Conservation (phyloP, 352 stramenopile genomes). For the Pythium oligandrum region DNA sequence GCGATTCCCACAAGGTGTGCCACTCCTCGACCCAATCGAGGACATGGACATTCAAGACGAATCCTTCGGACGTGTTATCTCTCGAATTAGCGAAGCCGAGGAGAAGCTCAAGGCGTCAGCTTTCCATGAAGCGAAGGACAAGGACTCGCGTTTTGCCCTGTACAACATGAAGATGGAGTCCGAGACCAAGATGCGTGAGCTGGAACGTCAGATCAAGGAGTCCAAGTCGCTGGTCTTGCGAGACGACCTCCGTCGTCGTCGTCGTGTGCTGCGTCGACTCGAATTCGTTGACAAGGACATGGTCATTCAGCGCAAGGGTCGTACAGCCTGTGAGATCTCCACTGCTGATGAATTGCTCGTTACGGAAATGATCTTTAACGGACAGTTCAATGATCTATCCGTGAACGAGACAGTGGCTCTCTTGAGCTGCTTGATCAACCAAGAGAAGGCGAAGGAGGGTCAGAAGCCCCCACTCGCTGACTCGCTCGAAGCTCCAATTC, state of each 20-base stretch:
- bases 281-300: constrained; percentile 94
- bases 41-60: constrained; percentile 94
- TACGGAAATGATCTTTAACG: constrained; percentile 98
- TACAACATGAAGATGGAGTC: constrained; percentile 92
- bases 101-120: constrained; percentile 55
- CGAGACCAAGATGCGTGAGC: constrained; percentile 88
- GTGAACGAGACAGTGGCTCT: constrained; percentile 96
- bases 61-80: constrained; percentile 87
- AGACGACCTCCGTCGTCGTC: constrained; percentile 94
- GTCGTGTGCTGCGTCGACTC: constrained; percentile 94
- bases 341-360: constrained; percentile 97
- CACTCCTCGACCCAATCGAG: constrained; percentile 91
- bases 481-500: constrained; percentile 82
- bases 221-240: constrained; percentile 96
- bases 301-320: constrained; percentile 99
- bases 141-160: constrained; percentile 71
- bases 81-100: constrained; percentile 72
- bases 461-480: constrained; percentile 78
- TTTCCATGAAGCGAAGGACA: constrained; percentile 75
- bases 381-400: constrained; percentile 97
- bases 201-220: constrained; percentile 93
- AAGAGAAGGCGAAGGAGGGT: constrained; percentile 90
- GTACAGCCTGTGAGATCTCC: constrained; percentile 98
- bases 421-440: constrained; percentile 96
- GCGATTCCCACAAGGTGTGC: constrained; percentile 78